A percentile compares a stretch with the other conserved stretches of the same genome.
phyloP scores from a whole-genome alignment of 805 yeast species.

The Kregervanrija delftensis region DNA sequence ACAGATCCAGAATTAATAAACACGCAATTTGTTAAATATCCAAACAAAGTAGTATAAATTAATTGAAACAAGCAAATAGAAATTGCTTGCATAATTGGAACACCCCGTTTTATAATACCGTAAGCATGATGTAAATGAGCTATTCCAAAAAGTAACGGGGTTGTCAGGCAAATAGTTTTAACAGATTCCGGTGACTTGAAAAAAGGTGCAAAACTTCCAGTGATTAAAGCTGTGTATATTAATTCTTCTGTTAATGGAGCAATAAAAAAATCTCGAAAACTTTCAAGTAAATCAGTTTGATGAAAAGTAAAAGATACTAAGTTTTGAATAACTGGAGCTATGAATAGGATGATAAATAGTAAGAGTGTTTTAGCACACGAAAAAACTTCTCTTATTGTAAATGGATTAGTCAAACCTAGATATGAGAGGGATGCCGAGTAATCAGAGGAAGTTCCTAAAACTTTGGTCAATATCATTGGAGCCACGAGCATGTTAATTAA shows the following conservation, averaged over 20 bases:
- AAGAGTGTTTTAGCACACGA: conserved; percentile 8
- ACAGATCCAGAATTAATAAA: conserved; percentile 46
- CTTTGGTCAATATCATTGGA: conserved; percentile 24
- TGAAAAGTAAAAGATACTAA: not conserved
- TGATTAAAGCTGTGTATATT: conserved; percentile 45
- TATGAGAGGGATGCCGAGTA: conserved; percentile 2
- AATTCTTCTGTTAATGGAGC: conserved; percentile 81
- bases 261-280: conserved; percentile 47
- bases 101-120: conserved; percentile 31
- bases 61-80: conserved; percentile 44
- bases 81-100: conserved; percentile 27
- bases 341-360: conserved; percentile 26
- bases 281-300: conserved; percentile 1
- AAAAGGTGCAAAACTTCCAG: conserved; percentile 10
- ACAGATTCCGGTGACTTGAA: not conserved
- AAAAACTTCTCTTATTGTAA: not conserved
- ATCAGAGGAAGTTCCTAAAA: conserved; percentile 11
- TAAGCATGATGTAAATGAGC: conserved; percentile 77
- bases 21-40: conserved; percentile 53
- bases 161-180: conserved; percentile 15
- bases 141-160: conserved; percentile 66
- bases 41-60: conserved; percentile 63
- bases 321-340: conserved; percentile 28
- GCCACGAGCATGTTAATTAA: conserved; percentile 23
- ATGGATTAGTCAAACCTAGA: conserved; percentile 14